Base-by-base conservation (phyloP, 129 eudicot species). In the Centaurea solstitialis region DNA sequence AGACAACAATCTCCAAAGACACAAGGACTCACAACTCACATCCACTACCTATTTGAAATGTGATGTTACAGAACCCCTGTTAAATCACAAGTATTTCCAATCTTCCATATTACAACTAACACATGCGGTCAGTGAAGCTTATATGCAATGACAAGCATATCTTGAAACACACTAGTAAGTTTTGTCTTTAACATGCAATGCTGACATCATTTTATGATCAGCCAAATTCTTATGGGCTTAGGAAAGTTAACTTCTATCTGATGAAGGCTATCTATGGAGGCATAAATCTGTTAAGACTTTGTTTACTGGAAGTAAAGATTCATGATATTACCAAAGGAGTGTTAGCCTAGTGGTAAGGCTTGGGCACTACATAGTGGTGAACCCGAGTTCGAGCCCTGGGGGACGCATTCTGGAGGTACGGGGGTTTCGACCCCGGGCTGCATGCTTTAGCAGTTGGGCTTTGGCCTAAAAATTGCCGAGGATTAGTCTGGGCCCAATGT, bases 301-400 rank as follows among this genome's bases (percentile, higher is more conserved):
- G 35, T 23, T 73, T 68, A 7, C 39, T 80, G 82, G 24, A 53
- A 53, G 45, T 47, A 47, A 47, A 50, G 23, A 80, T 61, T 23
- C 24, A 53, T 38, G 24, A 70, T n/a, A n/a, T n/a, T n/a, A n/a
- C n/a, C n/a, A n/a, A n/a, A n/a, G n/a, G n/a, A n/a, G n/a, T n/a
- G n/a, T n/a, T n/a, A n/a, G n/a, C n/a, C n/a, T n/a, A n/a, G n/a
- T n/a, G n/a, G n/a, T n/a, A n/a, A n/a, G n/a, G n/a, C n/a, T n/a
- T n/a, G n/a, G n/a, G n/a, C n/a, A n/a, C n/a, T n/a, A n/a, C n/a
- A n/a, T n/a, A n/a, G n/a, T n/a, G n/a, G n/a, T n/a, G n/a, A n/a
- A n/a, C n/a, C n/a, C n/a, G n/a, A n/a, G n/a, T n/a, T n/a, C n/a
- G n/a, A n/a, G n/a, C n/a, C n/a, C n/a, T n/a, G n/a, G n/a, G n/a